phyloP scores from a whole-genome alignment of 306 rosid species.

The Luffa acutangula region DNA sequence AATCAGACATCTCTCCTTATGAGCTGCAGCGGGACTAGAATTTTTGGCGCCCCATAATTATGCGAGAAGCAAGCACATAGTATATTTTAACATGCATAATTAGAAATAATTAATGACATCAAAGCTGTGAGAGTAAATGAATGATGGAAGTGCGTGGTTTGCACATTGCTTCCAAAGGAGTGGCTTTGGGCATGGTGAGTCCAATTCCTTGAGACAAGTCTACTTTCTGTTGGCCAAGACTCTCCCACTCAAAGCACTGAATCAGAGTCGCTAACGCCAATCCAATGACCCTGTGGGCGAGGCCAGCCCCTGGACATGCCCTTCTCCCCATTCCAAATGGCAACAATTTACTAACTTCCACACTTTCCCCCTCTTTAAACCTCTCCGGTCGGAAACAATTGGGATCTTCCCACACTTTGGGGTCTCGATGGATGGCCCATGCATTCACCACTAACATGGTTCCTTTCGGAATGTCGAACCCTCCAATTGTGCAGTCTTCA shows the following conservation, averaged over 20 bases:
- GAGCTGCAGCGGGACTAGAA: background rate
- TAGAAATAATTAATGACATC: background rate
- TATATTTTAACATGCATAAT: background rate
- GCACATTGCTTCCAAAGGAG: background rate
- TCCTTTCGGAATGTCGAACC: conserved; percentile 12
- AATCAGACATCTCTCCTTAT: background rate
- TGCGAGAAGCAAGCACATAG: too few species aligned
- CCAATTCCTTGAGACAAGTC: conserved; percentile 5
- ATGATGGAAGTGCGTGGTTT: background rate
- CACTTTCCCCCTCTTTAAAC: conserved; percentile 8
- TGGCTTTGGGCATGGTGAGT: background rate
- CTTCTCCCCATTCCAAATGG: conserved; percentile 44
- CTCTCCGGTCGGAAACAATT: conserved; percentile 21
- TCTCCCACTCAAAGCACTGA: conserved; percentile 32
- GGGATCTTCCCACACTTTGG: conserved; percentile 21
- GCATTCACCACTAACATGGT: conserved; percentile 19
- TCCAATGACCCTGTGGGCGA: conserved; percentile 19
- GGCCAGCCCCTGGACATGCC: conserved; percentile 31
- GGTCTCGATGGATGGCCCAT: conserved; percentile 25
- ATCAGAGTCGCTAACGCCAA: conserved; percentile 18
- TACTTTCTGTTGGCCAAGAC: background rate
- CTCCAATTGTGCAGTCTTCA: conserved; percentile 11
- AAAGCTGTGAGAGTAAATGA: background rate
- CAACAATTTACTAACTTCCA: conserved; percentile 8
- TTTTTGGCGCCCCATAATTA: too few species aligned